Percentiles rank a stretch among this genome's conserved stretches.
Conservation (phyloP, 1,139 yeast genomes). For the Geotrichum reessii region DNA sequence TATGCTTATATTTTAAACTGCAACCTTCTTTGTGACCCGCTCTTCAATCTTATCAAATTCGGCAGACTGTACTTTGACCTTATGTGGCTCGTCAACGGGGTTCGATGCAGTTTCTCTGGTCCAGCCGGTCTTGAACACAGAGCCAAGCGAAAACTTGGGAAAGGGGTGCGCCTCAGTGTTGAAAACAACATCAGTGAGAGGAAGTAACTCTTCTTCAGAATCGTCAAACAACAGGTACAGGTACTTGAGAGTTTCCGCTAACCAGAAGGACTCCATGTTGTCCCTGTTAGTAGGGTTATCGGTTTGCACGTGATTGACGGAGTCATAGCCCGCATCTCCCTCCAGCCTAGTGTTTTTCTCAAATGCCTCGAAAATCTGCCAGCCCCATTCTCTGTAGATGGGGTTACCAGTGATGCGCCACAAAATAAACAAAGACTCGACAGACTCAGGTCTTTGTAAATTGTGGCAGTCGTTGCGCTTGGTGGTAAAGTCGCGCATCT, state of each 20-base stretch:
- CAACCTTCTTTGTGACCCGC: background rate
- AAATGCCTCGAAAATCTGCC: conserved; percentile 73
- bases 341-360: conserved; percentile 52
- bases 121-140: conserved; percentile 65
- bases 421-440: conserved; percentile 76
- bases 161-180: conserved; percentile 93
- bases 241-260: conserved; percentile 88
- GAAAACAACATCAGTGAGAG: conserved; percentile 67
- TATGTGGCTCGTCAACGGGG: background rate
- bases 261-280: conserved; percentile 90
- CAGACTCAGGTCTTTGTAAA: conserved; percentile 90
- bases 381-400: conserved; percentile 86
- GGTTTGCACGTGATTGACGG: conserved; percentile 58
- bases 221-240: conserved; percentile 72
- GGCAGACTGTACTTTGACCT: background rate
- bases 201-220: conserved; percentile 52
- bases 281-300: conserved; percentile 51
- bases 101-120: conserved; percentile 3
- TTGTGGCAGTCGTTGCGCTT: conserved; percentile 74
- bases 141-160: conserved; percentile 59
- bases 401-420: conserved; percentile 77
- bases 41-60: background rate
- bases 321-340: conserved; percentile 58
- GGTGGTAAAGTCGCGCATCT: conserved; percentile 54
- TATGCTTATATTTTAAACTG: background rate